Conservation (phyloP, 148 eudicot species). For the Vaccinium darrowii region DNA sequence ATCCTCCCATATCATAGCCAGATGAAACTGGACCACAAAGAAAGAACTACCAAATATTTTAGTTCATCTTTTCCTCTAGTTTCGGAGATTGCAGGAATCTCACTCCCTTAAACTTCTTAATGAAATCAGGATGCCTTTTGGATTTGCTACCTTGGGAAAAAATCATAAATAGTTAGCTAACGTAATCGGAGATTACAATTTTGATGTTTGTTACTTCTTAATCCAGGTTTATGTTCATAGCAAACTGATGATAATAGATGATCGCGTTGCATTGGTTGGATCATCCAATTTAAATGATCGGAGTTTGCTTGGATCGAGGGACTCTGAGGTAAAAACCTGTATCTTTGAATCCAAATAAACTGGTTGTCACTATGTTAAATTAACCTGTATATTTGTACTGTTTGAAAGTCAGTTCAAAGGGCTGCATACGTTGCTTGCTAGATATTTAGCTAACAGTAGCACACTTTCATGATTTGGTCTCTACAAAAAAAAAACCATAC, state of each 20-base stretch:
- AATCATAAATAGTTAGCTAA: not conserved
- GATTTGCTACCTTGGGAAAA: not conserved
- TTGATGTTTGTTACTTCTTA: conserved; percentile 12
- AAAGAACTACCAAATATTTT: not conserved
- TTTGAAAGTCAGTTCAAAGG: conserved; percentile 2
- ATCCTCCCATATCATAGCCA: not conserved
- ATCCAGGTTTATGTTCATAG: conserved; percentile 95
- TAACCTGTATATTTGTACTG: not conserved
- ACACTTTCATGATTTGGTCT: not conserved
- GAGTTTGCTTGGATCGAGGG: conserved; percentile 96
- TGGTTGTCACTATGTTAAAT: not conserved
- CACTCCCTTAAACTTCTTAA: not conserved
- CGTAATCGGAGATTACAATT: not conserved
- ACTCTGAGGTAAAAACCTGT: conserved; percentile 69
- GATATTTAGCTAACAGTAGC: not conserved
- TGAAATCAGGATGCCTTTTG: not conserved
- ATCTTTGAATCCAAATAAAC: not conserved
- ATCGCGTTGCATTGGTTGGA: conserved; percentile 68
- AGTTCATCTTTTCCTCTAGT: not conserved
- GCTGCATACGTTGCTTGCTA: not conserved
- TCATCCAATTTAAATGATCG: conserved; percentile 96
- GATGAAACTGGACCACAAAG: conserved; percentile 6
- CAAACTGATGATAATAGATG: conserved; percentile 94
- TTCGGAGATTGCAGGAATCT: not conserved
- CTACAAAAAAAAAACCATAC: not conserved